Conservation (phyloP, 1,284 basidiomycete genomes). For the Thecaphora thlaspeos region DNA sequence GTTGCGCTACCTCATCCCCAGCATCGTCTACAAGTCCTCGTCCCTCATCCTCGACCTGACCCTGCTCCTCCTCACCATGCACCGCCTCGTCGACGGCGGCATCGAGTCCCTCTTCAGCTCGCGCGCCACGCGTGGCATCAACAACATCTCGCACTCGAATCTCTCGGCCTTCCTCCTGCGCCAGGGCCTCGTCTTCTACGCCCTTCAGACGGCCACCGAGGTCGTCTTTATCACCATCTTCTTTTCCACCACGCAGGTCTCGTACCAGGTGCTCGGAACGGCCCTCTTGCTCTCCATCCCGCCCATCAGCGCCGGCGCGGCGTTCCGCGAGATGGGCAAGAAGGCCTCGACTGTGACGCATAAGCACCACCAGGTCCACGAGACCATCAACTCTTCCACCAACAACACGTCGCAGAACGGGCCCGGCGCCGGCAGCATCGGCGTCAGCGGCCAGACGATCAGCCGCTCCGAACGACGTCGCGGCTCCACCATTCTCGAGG, state of each 20-base stretch:
- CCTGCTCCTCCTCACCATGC: slow-evolving; percentile 26
- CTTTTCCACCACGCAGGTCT: slow-evolving; percentile 7
- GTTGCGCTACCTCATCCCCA: slow-evolving; percentile 5
- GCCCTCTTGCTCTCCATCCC: slow-evolving; percentile 19
- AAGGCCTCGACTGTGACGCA: slow-evolving; percentile 12
- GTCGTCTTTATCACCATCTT: slow-evolving; percentile 24
- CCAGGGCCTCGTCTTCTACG: slow-evolving; percentile 32
- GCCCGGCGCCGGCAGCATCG: slow-evolving; percentile 1
- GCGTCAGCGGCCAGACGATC: not conserved
- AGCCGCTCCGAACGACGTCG: not conserved
- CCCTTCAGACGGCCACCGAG: slow-evolving; percentile 14
- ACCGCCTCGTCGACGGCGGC: slow-evolving; percentile 29
- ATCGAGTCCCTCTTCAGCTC: slow-evolving; percentile 10
- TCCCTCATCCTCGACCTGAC: slow-evolving; percentile 20
- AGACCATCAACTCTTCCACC: slow-evolving; percentile 22
- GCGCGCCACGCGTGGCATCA: not conserved
- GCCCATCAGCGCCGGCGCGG: slow-evolving; percentile 21
- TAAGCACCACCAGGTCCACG: slow-evolving; percentile 14
- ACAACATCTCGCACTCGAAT: slow-evolving; percentile 1
- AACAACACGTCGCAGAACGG: slow-evolving; percentile 5
- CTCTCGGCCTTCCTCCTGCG: slow-evolving; percentile 24
- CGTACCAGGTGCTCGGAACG: slow-evolving; percentile 22
- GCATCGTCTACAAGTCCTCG: slow-evolving; percentile 17
- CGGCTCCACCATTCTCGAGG: not conserved
- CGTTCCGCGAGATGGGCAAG: slow-evolving; percentile 31